A percentile compares a stretch with the other conserved stretches of the same genome.
Conservation (phyloP, 495 filamentous ascomycete genomes). For the Ascobolus immersus region DNA sequence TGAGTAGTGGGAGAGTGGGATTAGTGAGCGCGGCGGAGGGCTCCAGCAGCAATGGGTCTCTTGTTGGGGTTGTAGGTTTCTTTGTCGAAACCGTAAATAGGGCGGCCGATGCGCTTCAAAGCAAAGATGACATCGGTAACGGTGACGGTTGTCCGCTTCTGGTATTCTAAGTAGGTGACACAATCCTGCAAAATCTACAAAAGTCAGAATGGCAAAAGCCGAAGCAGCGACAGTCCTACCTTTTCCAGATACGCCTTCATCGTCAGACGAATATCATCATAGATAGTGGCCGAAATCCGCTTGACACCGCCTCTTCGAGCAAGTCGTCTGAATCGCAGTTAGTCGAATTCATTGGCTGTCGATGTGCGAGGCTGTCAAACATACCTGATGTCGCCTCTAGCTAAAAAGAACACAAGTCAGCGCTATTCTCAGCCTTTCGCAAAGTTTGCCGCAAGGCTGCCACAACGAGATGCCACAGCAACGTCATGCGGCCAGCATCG, state of each 20-base stretch:
- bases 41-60: too few species aligned
- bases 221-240: slow-evolving; percentile 19
- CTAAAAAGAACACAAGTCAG: too few species aligned
- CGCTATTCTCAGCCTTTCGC: too few species aligned
- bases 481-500: too few species aligned
- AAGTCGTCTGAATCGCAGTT: slow-evolving; percentile 47
- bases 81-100: slow-evolving; percentile 22
- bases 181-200: slow-evolving; percentile 28
- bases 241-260: slow-evolving; percentile 28
- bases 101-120: slow-evolving; percentile 20
- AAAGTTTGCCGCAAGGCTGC: too few species aligned
- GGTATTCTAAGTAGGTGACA: slow-evolving; percentile 26
- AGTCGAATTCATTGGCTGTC: too few species aligned
- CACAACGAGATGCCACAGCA: too few species aligned
- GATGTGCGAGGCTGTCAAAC: too few species aligned
- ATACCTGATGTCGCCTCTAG: too few species aligned
- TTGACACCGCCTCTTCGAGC: slow-evolving; percentile 59
- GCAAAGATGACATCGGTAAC: slow-evolving; percentile 39
- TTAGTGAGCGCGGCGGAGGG: too few species aligned
- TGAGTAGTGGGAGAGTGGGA: too few species aligned
- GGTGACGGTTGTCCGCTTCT: slow-evolving; percentile 31
- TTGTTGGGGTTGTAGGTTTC: too few species aligned
- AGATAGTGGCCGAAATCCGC: slow-evolving; percentile 41
- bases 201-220: neutral
- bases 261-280: slow-evolving; percentile 35